Conservation (phyloP, 2,329 filamentous ascomycete species). For the Helicocarpus griseus region DNA sequence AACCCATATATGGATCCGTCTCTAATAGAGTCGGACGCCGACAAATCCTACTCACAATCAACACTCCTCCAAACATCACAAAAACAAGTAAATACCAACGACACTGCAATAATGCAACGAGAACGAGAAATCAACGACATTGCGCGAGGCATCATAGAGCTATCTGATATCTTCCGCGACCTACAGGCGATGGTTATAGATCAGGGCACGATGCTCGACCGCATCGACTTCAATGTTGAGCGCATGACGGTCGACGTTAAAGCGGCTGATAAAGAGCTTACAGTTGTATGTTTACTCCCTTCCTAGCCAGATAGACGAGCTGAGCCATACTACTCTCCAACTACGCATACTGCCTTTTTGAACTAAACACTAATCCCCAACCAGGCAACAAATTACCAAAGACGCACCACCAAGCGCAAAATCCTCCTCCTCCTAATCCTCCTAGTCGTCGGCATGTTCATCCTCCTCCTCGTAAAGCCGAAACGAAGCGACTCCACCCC, state of each 20-base stretch:
- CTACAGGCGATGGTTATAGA: constrained; percentile 92
- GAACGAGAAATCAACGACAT: constrained; percentile 97
- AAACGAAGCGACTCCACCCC: constrained; percentile 35
- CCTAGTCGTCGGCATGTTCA: constrained; percentile 77
- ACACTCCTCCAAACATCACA: constrained; percentile 72
- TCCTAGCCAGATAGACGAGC: background rate
- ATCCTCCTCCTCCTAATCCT: constrained; percentile 82
- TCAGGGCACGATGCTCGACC: constrained; percentile 81
- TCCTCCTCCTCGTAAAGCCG: constrained; percentile 71
- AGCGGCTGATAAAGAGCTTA: constrained; percentile 83
- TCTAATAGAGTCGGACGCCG: constrained; percentile 84
- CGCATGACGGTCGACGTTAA: constrained; percentile 90
- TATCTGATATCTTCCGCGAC: constrained; percentile 94
- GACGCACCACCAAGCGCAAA: constrained; percentile 79
- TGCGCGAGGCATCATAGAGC: constrained; percentile 92
- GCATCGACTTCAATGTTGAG: constrained; percentile 97
- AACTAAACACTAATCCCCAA: background rate
- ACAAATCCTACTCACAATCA: constrained; percentile 83
- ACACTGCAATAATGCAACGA: constrained; percentile 76
- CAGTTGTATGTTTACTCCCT: constrained; percentile 45
- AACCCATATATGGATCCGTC: constrained; percentile 75
- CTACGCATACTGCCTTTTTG: background rate
- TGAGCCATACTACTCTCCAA: too few relatives aligned
- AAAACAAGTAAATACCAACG: constrained; percentile 54
- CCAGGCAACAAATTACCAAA: constrained; percentile 77